A percentile compares a stretch with the other conserved stretches of the same genome.
Conservation (phyloP, 2,329 filamentous ascomycete species). For the Aspergillus uvarum region DNA sequence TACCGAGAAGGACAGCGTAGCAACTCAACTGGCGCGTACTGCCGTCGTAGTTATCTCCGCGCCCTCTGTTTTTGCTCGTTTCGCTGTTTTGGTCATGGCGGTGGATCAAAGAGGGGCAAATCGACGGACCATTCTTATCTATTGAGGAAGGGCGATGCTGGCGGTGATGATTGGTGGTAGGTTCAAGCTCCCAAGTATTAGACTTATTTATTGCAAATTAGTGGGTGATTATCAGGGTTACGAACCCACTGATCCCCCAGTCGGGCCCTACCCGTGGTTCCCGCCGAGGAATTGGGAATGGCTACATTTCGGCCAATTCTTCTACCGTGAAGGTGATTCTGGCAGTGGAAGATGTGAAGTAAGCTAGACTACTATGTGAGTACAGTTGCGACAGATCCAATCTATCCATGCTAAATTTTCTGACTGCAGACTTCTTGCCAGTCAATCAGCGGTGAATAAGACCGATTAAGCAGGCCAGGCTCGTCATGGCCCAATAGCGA, state of each 20-base stretch:
- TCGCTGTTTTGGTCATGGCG: not conserved
- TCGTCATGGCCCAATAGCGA: not conserved
- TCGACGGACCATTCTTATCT: conserved; percentile 4
- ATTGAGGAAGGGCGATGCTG: not conserved
- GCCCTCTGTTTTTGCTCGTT: not conserved
- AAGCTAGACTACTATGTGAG: too few species aligned
- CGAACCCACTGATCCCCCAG: not conserved
- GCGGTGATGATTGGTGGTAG: conserved; percentile 1
- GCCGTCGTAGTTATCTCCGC: not conserved
- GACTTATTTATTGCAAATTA: conserved; percentile 10
- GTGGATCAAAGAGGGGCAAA: conserved; percentile 5
- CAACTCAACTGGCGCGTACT: not conserved
- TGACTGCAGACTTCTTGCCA: not conserved
- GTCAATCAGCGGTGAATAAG: not conserved
- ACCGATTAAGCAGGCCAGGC: not conserved
- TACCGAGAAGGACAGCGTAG: not conserved
- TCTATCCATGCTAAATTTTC: not conserved
- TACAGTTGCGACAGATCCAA: too few species aligned
- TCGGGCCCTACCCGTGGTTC: not conserved
- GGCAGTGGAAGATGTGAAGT: not conserved
- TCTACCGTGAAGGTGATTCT: not conserved
- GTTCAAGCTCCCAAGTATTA: conserved; percentile 1
- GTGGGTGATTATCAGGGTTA: not conserved
- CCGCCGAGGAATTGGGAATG: not conserved
- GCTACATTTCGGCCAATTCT: not conserved